phyloP scores from a whole-genome alignment of 2,329 filamentous ascomycete species.

The Rachicladosporium sp. region DNA sequence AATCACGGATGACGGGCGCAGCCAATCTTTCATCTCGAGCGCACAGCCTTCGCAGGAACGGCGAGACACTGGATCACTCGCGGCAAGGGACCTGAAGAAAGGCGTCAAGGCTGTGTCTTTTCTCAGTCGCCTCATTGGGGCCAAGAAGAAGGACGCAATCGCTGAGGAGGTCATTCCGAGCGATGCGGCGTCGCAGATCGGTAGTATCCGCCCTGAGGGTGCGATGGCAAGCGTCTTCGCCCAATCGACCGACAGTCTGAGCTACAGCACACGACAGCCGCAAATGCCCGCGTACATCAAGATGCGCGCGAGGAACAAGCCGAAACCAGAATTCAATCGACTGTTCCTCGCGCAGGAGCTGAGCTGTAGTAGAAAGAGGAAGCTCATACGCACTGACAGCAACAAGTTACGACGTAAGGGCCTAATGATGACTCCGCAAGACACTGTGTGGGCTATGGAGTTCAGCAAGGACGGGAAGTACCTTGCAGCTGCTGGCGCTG shows the following conservation, averaged over 20 bases:
- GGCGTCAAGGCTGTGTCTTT: constrained; percentile 78
- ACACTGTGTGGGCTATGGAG: constrained; percentile 78
- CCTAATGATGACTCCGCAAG: constrained; percentile 26
- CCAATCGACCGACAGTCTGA: constrained; percentile 55
- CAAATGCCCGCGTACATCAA: constrained; percentile 86
- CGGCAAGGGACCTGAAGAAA: constrained; percentile 46
- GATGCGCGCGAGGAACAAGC: constrained; percentile 70
- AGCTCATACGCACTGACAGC: constrained; percentile 10
- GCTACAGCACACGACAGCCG: constrained; percentile 77
- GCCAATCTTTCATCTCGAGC: constrained; percentile 4
- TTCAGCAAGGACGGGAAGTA: constrained; percentile 89
- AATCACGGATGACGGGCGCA: constrained; percentile 35
- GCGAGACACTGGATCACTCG: constrained; percentile 13
- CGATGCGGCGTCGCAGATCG: constrained; percentile 41
- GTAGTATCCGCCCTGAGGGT: constrained; percentile 50
- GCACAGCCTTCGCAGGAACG: constrained; percentile 9
- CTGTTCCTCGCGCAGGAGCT: constrained; percentile 89
- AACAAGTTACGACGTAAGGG: constrained; percentile 25
- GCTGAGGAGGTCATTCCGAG: constrained; percentile 48
- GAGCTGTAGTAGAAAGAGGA: constrained; percentile 9
- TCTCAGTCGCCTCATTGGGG: constrained; percentile 68
- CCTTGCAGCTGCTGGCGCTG: constrained; percentile 83
- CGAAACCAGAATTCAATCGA: constrained; percentile 66
- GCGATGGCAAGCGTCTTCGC: constrained; percentile 75
- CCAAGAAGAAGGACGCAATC: constrained; percentile 55